Evolutionary conservation across 441 rosid genomes (phyloP).

Genomic region (Populus tomentosa): DNA sequence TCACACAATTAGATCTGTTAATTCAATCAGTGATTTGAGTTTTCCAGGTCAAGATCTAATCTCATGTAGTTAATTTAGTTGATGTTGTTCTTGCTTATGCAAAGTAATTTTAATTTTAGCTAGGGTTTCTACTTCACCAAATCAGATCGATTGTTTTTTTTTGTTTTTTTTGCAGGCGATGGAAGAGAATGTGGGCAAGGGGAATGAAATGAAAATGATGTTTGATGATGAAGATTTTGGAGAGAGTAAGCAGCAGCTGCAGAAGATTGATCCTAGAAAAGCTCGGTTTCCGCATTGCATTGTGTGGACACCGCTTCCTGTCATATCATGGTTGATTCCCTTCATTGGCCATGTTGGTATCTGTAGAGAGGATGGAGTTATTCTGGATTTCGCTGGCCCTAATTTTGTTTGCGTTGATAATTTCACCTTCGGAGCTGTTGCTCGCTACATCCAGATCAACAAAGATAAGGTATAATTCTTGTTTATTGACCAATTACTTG

Average conservation of each 20-base stretch:
- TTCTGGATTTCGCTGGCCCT: constrained; percentile 71
- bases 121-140: not conserved
- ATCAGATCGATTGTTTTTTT: not conserved
- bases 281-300: constrained; percentile 75
- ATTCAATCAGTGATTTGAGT: no score
- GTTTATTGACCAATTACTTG: not conserved
- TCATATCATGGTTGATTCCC: constrained; percentile 90
- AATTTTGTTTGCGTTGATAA: constrained; percentile 63
- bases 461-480: constrained; percentile 47
- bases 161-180: constrained; percentile 24
- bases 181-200: constrained; percentile 49
- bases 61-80: no score
- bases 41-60: no score
- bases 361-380: constrained; percentile 79
- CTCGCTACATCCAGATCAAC: constrained; percentile 74
- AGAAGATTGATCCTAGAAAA: constrained; percentile 53
- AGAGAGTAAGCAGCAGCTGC: constrained; percentile 39
- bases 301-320: constrained; percentile 91
- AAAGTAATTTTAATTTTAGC: not conserved
- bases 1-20: not conserved
- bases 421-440: constrained; percentile 72
- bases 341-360: constrained; percentile 91
- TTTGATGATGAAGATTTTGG: constrained; percentile 33
- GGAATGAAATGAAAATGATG: constrained; percentile 30
- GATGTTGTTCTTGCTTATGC: not conserved